These are phyloP conservation scores for Bonia amplexicaulis DNA, from an alignment of 176 grass and related monocot genomes.

Conservation along the genomic window DNA sequence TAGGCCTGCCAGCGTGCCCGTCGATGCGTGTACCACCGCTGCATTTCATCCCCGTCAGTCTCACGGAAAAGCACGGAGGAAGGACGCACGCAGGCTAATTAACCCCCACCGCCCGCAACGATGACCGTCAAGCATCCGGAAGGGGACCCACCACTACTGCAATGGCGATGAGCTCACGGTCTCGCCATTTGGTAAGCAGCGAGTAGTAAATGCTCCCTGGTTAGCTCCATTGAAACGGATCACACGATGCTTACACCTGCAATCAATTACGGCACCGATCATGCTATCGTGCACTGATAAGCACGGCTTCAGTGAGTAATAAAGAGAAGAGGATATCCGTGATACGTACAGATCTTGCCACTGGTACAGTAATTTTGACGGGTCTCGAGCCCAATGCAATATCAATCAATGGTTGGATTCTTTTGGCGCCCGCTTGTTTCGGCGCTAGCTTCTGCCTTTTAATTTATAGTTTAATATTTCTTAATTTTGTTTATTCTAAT, in stretches of 20 bases:
- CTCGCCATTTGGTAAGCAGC: not conserved
- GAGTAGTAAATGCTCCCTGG: not conserved
- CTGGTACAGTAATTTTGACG: not conserved
- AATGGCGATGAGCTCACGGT: not conserved
- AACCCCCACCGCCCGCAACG: too few relatives aligned
- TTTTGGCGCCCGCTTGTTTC: not conserved
- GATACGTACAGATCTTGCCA: constrained; percentile 11
- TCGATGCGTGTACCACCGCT: too few relatives aligned
- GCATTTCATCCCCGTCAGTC: too few relatives aligned
- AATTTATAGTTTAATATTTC: too few relatives aligned
- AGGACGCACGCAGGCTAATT: too few relatives aligned
- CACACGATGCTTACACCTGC: not conserved
- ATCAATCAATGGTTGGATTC: not conserved
- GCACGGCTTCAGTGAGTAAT: not conserved
- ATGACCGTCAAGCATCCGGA: too few relatives aligned
- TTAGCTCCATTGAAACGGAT: not conserved
- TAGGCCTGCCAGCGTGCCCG: too few relatives aligned
- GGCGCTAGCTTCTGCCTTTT: too few relatives aligned
- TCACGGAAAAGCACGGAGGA: too few relatives aligned
- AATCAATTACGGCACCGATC: not conserved
- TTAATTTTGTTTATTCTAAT: too few relatives aligned
- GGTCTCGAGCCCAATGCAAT: not conserved
- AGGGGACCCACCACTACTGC: not conserved
- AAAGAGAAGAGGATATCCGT: constrained; percentile 19
- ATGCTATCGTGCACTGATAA: not conserved